Base-by-base conservation (phyloP, 768 basidiomycete species). In the Phylloporus arenicola region DNA sequence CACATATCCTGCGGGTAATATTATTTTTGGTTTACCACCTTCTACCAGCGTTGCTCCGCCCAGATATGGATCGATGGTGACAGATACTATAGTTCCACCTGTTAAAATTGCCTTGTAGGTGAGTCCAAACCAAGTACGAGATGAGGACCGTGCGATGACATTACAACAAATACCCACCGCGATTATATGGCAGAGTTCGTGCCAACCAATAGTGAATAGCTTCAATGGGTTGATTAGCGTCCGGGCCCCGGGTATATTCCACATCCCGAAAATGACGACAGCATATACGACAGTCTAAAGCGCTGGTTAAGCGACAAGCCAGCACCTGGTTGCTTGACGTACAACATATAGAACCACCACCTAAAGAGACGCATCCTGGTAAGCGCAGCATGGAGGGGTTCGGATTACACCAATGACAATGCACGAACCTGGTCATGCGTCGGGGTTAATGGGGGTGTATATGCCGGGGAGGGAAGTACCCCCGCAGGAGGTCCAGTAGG, bases 141-240 rank as follows among this genome's bases (percentile, higher is more conserved):
- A 55, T 57, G 48, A 55, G 49, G 22, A n/a, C 6, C 12, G 27
- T 49, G n/a, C 45, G 30, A 49, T 40, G 19, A 40, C n/a, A 49
- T 16, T n/a, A 30, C 27, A 27, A 24, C 10, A 30, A 51, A 48
- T 39, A 74, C 85, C 48, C 56, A 91, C 90, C 34, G 82, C 80
- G 43, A 77, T 72, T 61, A 91, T 84, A 65, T 93, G 91, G 62
- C 86, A 92, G 14, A 92, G 74, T 63, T 93, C 91, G 60, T 93
- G 91, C 79, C 82, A 89, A 38, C 89, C 90, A 53, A 92, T 91
- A 46, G 88, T 87, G 63, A 92, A 84, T 13, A 92, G 73, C 66
- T 92, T 92, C 59, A 92, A 75, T 9, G 90, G 90, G 61, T 80
- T 88, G 61, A 92, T 91, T 69, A 88, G 62, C 61, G 82, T 80